Evolutionary conservation across 2,329 filamentous ascomycete genomes (phyloP).

Genomic region (Onygena corvina): DNA sequence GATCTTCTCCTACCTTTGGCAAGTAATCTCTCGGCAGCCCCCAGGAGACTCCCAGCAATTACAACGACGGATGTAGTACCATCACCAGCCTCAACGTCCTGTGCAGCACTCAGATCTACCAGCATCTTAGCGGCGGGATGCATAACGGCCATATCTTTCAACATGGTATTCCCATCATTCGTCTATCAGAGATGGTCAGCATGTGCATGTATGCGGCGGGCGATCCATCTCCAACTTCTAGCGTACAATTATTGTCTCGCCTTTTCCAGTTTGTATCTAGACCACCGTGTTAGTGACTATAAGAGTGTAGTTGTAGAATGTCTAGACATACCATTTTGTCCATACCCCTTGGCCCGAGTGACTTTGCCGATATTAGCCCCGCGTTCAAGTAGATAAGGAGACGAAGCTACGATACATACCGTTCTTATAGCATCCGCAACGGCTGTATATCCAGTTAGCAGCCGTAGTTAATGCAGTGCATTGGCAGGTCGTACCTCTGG

Average conservation of each 20-base stretch:
- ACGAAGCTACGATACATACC: conserved; percentile 34
- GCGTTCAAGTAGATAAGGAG: conserved; percentile 19
- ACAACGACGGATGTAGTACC: conserved; percentile 97
- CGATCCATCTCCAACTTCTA: not conserved
- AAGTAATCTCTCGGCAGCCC: conserved; percentile 82
- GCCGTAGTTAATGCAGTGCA: not conserved
- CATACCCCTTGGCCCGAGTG: conserved; percentile 91
- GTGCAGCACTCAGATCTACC: conserved; percentile 89
- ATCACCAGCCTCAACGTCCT: conserved; percentile 96
- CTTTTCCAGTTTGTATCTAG: conserved; percentile 82
- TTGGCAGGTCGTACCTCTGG: conserved; percentile 55
- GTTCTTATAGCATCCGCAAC: conserved; percentile 97
- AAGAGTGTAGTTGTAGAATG: not conserved
- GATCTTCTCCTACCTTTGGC: conserved; percentile 59
- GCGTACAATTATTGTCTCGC: conserved; percentile 78
- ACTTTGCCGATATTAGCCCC: conserved; percentile 41
- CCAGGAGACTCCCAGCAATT: conserved; percentile 87
- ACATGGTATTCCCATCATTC: conserved; percentile 98
- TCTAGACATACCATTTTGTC: conserved; percentile 66
- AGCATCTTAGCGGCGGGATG: conserved; percentile 99
- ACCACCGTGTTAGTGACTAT: conserved; percentile 2
- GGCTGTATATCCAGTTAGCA: conserved; percentile 44
- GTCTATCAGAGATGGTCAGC: conserved; percentile 40
- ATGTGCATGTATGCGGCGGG: not conserved
- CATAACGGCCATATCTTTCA: conserved; percentile 98